Conservation (phyloP, 2,329 filamentous ascomycete genomes). For the Daldinia sp. region DNA sequence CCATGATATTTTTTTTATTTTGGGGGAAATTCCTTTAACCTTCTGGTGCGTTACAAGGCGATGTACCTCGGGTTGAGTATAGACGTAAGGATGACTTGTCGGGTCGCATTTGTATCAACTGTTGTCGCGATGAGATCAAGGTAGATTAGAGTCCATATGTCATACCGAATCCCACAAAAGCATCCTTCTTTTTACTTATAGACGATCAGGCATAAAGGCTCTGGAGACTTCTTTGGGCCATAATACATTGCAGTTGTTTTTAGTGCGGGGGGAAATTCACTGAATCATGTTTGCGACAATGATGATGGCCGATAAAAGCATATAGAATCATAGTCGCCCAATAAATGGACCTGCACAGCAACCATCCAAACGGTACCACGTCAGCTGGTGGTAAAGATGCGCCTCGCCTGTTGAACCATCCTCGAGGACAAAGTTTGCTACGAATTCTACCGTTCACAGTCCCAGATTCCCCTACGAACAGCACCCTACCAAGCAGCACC, state of each 20-base stretch:
- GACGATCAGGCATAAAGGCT: constrained; percentile 25
- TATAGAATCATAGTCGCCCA: constrained; percentile 9
- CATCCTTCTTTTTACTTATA: constrained; percentile 7
- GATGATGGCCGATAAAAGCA: constrained; percentile 22
- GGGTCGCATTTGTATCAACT: constrained; percentile 34
- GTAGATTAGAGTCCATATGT: background rate
- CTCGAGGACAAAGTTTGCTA: constrained; percentile 9
- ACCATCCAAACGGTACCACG: constrained; percentile 28
- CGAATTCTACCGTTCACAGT: background rate
- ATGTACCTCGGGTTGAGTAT: background rate
- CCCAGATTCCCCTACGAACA: background rate
- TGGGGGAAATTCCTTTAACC: constrained; percentile 13
- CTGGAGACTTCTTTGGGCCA: constrained; percentile 1
- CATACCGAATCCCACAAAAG: constrained; percentile 4
- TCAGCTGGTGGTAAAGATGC: constrained; percentile 10
- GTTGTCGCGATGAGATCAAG: constrained; percentile 5
- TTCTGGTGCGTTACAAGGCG: constrained; percentile 2
- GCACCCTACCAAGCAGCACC: too few species aligned
- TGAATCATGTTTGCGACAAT: constrained; percentile 8
- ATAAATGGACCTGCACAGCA: background rate
- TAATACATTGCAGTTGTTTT: constrained; percentile 18
- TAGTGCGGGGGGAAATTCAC: constrained; percentile 2
- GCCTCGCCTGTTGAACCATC: constrained; percentile 17
- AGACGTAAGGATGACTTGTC: background rate
- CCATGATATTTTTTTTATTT: constrained; percentile 27